Percentiles rank a stretch among this genome's conserved stretches.
phyloP scores from a whole-genome alignment of 371 early-diverging fungal species.

The Apophysomyces variabilis region DNA sequence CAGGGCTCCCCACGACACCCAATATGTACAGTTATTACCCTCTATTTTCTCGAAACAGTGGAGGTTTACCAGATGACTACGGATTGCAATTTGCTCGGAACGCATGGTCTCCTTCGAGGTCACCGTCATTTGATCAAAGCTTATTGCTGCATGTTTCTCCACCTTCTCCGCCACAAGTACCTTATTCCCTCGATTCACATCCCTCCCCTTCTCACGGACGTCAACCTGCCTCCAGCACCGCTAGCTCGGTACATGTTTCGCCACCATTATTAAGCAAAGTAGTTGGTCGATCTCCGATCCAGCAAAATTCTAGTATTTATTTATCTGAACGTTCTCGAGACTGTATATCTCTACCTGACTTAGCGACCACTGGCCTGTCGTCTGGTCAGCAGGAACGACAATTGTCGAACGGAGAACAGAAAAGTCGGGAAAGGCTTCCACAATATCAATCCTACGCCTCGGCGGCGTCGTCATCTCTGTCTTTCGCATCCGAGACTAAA shows the following conservation, averaged over 20 bases:
- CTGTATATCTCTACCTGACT: neutral
- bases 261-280: constrained; percentile 4
- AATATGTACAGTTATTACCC: neutral
- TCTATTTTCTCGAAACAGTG: neutral
- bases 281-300: constrained; percentile 1
- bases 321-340: neutral
- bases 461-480: neutral
- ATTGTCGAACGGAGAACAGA: neutral
- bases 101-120: neutral
- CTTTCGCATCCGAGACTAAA: constrained; percentile 1
- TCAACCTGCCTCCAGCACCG: neutral
- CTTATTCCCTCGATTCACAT: constrained; percentile 4
- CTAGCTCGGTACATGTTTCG: neutral
- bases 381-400: neutral
- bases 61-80: neutral
- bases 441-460: constrained; percentile 1
- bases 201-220: neutral
- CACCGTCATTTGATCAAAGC: neutral
- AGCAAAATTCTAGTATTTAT: neutral
- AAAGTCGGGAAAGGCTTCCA: neutral
- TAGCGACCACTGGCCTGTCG: neutral
- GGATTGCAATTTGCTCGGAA: neutral
- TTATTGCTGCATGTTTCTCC: neutral
- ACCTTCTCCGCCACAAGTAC: constrained; percentile 1
- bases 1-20: neutral